Evolutionary conservation across 345 rosid species (phyloP).

Genomic region (Linum trigynum): DNA sequence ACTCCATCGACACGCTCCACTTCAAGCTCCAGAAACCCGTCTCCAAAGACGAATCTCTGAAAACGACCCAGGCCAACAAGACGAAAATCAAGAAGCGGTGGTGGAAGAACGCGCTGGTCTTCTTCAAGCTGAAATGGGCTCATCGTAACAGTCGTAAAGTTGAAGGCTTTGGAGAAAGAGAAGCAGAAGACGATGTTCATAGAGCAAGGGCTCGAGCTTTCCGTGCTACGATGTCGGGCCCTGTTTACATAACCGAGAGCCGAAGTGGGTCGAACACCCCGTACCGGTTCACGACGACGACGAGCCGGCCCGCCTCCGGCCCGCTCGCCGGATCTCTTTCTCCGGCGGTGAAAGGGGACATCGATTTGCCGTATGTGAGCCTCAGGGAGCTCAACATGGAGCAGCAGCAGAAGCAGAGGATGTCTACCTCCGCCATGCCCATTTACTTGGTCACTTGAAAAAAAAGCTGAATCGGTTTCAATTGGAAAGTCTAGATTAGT

Average conservation of each 20-base stretch:
- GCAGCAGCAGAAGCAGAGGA: conserved; percentile 37
- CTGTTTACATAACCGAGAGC: conserved; percentile 69
- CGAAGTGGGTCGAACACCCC: conserved; percentile 56
- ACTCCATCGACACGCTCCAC: conserved; percentile 37
- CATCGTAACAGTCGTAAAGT: conserved; percentile 8
- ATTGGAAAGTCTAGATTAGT: neutral
- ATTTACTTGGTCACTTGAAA: conserved; percentile 21
- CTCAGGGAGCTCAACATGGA: conserved; percentile 72
- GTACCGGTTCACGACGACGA: conserved; percentile 33
- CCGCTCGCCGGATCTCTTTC: conserved; percentile 58
- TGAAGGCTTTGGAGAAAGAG: conserved; percentile 6
- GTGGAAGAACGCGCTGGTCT: conserved; percentile 72
- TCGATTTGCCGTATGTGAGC: conserved; percentile 56
- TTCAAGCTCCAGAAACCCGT: conserved; percentile 91
- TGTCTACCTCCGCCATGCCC: conserved; percentile 35
- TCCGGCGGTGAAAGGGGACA: conserved; percentile 36
- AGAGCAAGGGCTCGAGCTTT: conserved; percentile 34
- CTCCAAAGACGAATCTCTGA: conserved; percentile 48
- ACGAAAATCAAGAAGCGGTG: conserved; percentile 44
- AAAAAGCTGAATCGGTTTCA: neutral
- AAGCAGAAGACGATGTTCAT: conserved; percentile 28
- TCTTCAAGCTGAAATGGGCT: conserved; percentile 55
- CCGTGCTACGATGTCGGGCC: conserved; percentile 51
- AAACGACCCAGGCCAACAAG: conserved; percentile 24
- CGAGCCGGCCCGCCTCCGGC: conserved; percentile 46